Evolutionary conservation across 2,329 filamentous ascomycete genomes (phyloP).

Genomic region (Fusarium sp.): DNA sequence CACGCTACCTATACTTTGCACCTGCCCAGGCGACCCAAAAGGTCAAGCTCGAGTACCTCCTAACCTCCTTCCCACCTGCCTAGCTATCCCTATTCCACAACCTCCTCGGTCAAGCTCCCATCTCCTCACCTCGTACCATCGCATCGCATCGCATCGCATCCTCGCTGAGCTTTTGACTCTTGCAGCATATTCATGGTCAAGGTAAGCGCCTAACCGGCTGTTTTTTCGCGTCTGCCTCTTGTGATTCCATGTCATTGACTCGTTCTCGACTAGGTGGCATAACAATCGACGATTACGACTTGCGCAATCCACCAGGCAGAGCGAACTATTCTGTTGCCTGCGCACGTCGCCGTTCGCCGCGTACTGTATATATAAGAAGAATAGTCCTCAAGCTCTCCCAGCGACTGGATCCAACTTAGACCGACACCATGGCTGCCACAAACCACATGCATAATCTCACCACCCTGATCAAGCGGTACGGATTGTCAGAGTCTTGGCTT

Average conservation of each 20-base stretch:
- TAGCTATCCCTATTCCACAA: slow-evolving; percentile 31
- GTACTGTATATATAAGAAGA: background rate
- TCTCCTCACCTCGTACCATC: slow-evolving; percentile 28
- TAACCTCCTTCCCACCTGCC: slow-evolving; percentile 7
- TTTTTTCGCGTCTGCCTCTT: background rate
- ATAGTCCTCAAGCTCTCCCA: background rate
- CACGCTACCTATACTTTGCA: background rate
- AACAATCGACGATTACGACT: slow-evolving; percentile 4
- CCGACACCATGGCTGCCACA: slow-evolving; percentile 72
- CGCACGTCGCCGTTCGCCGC: background rate
- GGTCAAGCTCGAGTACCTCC: background rate
- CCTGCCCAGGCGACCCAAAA: background rate
- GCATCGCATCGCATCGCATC: background rate
- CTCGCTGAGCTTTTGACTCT: background rate
- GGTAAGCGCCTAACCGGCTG: background rate
- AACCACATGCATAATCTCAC: slow-evolving; percentile 96
- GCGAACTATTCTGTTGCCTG: slow-evolving; percentile 27
- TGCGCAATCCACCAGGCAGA: slow-evolving; percentile 21
- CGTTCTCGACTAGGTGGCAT: background rate
- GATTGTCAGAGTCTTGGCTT: background rate
- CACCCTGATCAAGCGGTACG: slow-evolving; percentile 96
- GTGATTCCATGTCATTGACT: background rate
- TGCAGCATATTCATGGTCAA: slow-evolving; percentile 2
- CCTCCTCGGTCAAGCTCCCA: slow-evolving; percentile 26
- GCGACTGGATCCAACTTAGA: background rate